Evolutionary conservation across 2,329 filamentous ascomycete genomes (phyloP), one percentile per base, ranked within the genome.

Genomic region (Nannizzia gypsea): DNA sequence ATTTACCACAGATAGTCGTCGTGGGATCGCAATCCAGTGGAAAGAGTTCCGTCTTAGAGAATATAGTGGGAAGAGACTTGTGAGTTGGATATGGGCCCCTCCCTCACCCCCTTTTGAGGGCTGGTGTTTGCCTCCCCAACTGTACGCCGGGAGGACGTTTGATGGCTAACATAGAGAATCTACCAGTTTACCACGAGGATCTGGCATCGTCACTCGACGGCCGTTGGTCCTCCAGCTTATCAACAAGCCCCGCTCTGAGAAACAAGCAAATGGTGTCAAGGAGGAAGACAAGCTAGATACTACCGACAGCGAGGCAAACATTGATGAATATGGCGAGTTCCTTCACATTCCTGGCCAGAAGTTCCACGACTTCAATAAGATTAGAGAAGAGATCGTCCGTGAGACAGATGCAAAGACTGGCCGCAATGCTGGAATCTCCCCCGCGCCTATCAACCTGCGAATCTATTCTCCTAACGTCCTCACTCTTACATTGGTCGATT

Each of bases 401-500:
- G 93, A 99, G 78, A 99, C 93, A 48, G 91, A 96, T 71, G 86
- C 88, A 67, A 97, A 99, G 80, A 95, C 95, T 66, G 93, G 93
- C 65, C 86, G 86, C 73, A 99, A 99, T 80, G 89, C 88, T 57
- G 93, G 92, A 74, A 99, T 99, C 76, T 97, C 92, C 54, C 89
- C 93, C 24, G 88, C 89, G 34, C 93, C 93, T 57, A 99, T 99
- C 81, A 97, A 97, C 79, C 81, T 99, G 70, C 86, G 93, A 70
- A 96, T 99, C 77, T 97, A 95, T 83, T 97, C 92, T 58, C 93
- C 93, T 59, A 96, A 99, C 71, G 95, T 99, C 72, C 84, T 99
- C 63, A 99, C 95, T 60, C 81, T 99, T 67, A 99, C 93, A 5
- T 81, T 99, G 61, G 93, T 99, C 69, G 93, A 99, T 81, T 78